A percentile compares a stretch with the other conserved stretches of the same genome.
phyloP scores from a whole-genome alignment of 2,329 filamentous ascomycete species.

The Lachnellula hyalina region DNA sequence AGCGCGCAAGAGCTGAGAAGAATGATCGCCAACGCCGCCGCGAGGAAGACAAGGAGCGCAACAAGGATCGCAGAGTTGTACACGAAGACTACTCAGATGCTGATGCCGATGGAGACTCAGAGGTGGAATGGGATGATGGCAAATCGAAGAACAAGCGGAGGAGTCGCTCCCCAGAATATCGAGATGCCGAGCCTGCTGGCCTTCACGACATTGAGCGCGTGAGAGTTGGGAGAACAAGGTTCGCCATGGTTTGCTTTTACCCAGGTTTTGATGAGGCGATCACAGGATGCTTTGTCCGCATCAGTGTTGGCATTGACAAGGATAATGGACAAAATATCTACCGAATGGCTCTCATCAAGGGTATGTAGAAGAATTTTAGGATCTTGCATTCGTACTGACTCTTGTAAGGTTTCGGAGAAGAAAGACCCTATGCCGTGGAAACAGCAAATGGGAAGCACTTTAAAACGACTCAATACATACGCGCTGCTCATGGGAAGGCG shows the following conservation, averaged over 20 bases:
- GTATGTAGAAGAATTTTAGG: conserved; percentile 39
- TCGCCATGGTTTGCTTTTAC: conserved; percentile 88
- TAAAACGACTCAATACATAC: conserved; percentile 79
- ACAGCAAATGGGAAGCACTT: conserved; percentile 69
- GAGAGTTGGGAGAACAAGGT: conserved; percentile 77
- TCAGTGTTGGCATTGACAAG: conserved; percentile 74
- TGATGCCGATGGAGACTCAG: conserved; percentile 66
- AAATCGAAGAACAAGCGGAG: conserved; percentile 42
- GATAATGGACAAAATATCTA: conserved; percentile 72
- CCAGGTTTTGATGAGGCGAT: conserved; percentile 82
- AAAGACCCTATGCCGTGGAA: conserved; percentile 78
- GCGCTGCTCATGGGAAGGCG: conserved; percentile 75
- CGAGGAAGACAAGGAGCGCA: conserved; percentile 54
- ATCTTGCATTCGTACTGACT: conserved; percentile 24
- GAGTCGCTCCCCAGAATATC: conserved; percentile 34
- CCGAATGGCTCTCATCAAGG: conserved; percentile 82
- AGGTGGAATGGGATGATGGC: conserved; percentile 68
- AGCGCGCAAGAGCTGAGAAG: conserved; percentile 58
- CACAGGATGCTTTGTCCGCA: conserved; percentile 76
- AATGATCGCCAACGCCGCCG: conserved; percentile 59
- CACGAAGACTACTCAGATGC: conserved; percentile 52
- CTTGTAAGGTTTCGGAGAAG: conserved; percentile 63
- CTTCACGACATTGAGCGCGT: conserved; percentile 80
- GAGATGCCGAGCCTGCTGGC: conserved; percentile 60
- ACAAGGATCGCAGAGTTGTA: conserved; percentile 41